Evolutionary conservation across 179 eudicot species (phyloP), one percentile per base, ranked within the genome.

Genomic region (Spergularia azorica): DNA sequence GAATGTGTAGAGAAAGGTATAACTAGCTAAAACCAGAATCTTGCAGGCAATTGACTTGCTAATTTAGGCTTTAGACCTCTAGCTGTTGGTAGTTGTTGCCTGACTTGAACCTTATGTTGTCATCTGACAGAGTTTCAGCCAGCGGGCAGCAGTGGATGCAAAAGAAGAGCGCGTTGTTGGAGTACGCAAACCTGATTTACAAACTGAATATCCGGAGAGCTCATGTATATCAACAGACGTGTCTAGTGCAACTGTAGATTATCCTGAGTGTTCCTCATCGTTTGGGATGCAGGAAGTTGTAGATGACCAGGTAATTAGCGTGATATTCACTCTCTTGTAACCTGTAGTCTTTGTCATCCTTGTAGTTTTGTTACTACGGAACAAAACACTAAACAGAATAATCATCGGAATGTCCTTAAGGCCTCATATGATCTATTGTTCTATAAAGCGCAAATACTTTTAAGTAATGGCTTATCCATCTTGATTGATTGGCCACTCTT

Each of bases 211-310:
- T 68, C 56, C 59, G 2, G 77, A 78, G 83, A 62, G 59, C 48
- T 72, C 66, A 12, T 18, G 79, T 46, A 66, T 66, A 68, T 76
- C 84, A 7, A 51, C 54, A 50, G 78, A 71, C 26, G 62, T 58
- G 11, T 76, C 90, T 20, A 79, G 17, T 39, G 65, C 73, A n/a
- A 72, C 83, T 18, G 76, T 75, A n/a, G 81, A 74, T 21, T 68
- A 20, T 75, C 60, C 73, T 0, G 86, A 76, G 59, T 60, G 76
- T 66, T 36, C 82, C 32, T 82, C 87, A 20, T 84, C 79, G 57
- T 79, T 32, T 61, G 4, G 39, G 70, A 26, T 59, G 69, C 71
- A 74, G 20, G 76, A 67, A 56, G 79, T 20, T 55, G 66, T 60
- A 67, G 63, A 73, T 64, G 79, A 68, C 61, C 76, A 70, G 41